Evolutionary conservation across 202 grass and related monocot genomes (phyloP).

Genomic region (Setaria italica): DNA sequence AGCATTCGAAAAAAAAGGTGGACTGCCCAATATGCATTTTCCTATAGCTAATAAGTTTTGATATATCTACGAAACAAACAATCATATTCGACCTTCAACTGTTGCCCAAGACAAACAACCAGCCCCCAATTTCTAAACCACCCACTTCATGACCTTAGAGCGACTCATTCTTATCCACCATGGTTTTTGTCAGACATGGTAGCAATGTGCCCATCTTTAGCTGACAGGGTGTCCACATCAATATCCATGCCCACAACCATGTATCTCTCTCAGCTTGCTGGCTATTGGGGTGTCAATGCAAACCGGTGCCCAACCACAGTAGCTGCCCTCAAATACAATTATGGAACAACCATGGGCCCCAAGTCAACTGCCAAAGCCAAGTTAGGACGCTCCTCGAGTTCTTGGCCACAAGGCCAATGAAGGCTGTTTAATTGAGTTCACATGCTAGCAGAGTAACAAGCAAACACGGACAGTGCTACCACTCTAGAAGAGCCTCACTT

Average conservation of each 20-base stretch:
- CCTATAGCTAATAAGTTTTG: neutral
- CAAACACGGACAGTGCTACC: neutral
- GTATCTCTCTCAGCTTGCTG: neutral
- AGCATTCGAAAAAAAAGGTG: neutral
- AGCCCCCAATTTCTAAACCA: neutral
- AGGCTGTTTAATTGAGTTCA: neutral
- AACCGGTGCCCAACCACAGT: neutral
- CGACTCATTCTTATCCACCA: neutral
- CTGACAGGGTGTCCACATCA: neutral
- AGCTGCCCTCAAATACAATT: neutral
- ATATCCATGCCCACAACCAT: neutral
- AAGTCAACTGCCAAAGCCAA: neutral
- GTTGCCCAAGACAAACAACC: neutral
- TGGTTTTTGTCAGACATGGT: neutral
- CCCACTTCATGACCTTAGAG: neutral
- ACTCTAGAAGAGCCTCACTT: conserved; percentile 8
- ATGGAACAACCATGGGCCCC: neutral
- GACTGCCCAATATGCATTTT: neutral
- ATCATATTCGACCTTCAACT: neutral
- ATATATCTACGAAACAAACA: neutral
- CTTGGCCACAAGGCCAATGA: neutral
- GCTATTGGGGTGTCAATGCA: neutral
- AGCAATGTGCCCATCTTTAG: neutral
- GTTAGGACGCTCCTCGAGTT: neutral
- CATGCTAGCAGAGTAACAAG: neutral